Evolutionary conservation across 768 basidiomycete species (phyloP), one percentile per base, ranked within the genome.

Genomic region (Agaricus subrufescens): DNA sequence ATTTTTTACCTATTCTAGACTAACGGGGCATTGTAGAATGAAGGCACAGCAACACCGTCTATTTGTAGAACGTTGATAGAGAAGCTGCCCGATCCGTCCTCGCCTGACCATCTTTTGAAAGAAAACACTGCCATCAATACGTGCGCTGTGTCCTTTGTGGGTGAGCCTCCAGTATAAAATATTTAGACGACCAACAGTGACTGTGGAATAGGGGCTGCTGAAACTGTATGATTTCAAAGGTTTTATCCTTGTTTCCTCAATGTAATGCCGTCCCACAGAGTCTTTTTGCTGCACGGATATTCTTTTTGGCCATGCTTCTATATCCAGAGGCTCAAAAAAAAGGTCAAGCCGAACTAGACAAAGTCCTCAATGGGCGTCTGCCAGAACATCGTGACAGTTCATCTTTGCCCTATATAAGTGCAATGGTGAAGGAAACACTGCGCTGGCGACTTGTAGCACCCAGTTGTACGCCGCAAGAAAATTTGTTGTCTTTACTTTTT

Each of bases 321-420:
- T 61, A 74, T 57, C 76, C 75, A 2, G 67, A 71, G 19, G 63
- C 65, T 25, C 71, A 71, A 56, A 57, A 55, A 12, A 69, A 58
- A 42, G 75, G 73, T 0, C 77, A 77, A 53, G 65, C 61, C 19
- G 75, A 79, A 59, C 63, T 79, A 23, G 77, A 78, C 57, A 23
- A 27, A 0, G 65, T 78, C 7, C 60, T 77, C 12, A 67, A 62
- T 27, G 63, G 73, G 7, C 19, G 43, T 8, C 60, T 77, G 3
- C 78, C 77, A 1, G 62, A 63, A 3, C 68, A 72, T 39, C 55
- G 55, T 4, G 75, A 77, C 52, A 46, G 65, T 37, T 49, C 51
- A 2, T 46, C 60, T 37, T 62, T 78, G 10, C 72, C 71, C 5
- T 78, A 74, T 50, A 52, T 76, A 19, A 64, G 68, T 39, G 66